Evolutionary conservation across 2,329 filamentous ascomycete genomes (phyloP), one percentile per base, ranked within the genome.

Genomic region (Botrytis squamosa): DNA sequence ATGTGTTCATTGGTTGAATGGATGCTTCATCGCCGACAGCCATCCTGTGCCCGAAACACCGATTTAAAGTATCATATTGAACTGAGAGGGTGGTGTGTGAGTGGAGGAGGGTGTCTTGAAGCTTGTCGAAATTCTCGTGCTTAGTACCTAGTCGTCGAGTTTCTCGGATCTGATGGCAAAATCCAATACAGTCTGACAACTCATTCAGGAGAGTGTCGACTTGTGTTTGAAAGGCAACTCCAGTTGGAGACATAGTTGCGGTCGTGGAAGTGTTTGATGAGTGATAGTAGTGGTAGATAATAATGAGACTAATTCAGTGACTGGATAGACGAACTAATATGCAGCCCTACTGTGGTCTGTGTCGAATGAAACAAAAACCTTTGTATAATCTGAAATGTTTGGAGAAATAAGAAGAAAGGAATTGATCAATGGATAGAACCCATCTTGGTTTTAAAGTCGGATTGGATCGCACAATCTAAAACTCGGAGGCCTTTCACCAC

Each of bases 61-160:
- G 29, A 3, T 33, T 52, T 14, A 68, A 38, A 20, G 62, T 72
- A 29, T 72, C 57, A 22, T 72, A 72, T 68, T 59, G 29, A 12
- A 33, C 14, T 8, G 62, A 57, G n/a, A 72, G 38, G 22, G 40
- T n/a, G n/a, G 44, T 59, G 5, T 40, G 57, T 10, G 57, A 65
- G 22, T 38, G 20, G 7, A 68, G 62, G 6, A 72, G 71, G 10
- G 55, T 8, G 29, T 20, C n/a, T 46, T 33, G 29, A 46, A 72
- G 71, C 5, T 60, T 67, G 25, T 72, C 63, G 16, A 72, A 72
- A 42, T 68, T 59, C 38, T 72, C 62, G 33, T 72, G 63, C 46
- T 46, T 68, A 14, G 49, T 59, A 44, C 63, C 71, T 25, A 72
- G 62, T 36, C 64, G 71, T 36, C 71, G 71, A 49, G 36, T 72